Conservation (phyloP, 148 eudicot species). For the Polygonum aviculare region DNA sequence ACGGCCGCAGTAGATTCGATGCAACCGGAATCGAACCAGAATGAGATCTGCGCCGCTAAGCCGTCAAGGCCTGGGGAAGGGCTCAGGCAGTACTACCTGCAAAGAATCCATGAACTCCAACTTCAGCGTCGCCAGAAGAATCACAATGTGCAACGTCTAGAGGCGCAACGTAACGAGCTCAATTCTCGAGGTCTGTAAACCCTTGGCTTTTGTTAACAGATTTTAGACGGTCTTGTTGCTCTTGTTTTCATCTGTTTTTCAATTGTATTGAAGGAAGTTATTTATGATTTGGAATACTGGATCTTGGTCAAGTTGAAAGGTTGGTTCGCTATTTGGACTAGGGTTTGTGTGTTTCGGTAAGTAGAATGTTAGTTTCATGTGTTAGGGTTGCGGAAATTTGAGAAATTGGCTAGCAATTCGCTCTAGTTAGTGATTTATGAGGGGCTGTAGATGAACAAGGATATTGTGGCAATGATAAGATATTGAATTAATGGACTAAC, state of each 20-base stretch:
- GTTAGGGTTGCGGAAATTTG: neutral
- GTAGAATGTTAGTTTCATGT: neutral
- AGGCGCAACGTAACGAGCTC: conserved; percentile 74
- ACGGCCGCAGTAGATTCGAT: conserved; percentile 21
- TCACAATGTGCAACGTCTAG: conserved; percentile 58
- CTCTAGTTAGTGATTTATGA: neutral
- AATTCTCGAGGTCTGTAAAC: conserved; percentile 45
- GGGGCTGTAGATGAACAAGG: neutral
- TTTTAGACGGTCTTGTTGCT: neutral
- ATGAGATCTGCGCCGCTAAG: conserved; percentile 13
- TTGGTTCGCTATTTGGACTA: neutral
- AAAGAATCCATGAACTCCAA: conserved; percentile 58
- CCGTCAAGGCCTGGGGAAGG: conserved; percentile 43
- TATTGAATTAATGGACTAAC: neutral
- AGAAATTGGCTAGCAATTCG: neutral
- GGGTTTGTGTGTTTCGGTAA: neutral
- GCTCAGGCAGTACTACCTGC: conserved; percentile 43
- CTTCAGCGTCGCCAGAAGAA: conserved; percentile 37
- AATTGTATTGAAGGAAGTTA: neutral
- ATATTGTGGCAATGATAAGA: neutral
- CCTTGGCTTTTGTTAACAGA: neutral
- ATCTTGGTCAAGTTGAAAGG: neutral
- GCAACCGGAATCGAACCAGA: conserved; percentile 7
- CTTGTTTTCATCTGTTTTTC: neutral
- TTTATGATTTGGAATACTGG: neutral